Base-by-base conservation (phyloP, 495 filamentous ascomycete genomes). In the Amphirosellinia nigrospora region DNA sequence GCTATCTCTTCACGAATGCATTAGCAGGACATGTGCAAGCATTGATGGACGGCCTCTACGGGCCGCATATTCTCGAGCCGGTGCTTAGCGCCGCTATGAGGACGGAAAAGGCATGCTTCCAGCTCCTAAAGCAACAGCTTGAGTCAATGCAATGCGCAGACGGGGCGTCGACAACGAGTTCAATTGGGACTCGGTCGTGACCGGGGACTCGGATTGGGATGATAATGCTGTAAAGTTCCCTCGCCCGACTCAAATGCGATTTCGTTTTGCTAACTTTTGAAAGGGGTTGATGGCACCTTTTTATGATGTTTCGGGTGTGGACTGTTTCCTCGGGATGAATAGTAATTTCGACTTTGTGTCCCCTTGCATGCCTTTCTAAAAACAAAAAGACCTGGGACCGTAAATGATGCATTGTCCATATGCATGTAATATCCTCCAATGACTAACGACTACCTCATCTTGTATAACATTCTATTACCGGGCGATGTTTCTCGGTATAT, bases 21-120 rank as follows among this genome's bases (percentile, higher is more conserved):
- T 60, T 89, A 0, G 36, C 68, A 5, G 82, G 82, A 4, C 82
- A 87, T 58, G 73, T 88, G 0, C 75, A 86, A 5, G 84, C 74
- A 11, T 61, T 86, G 4, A 78, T 79, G 74, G 69, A 70, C 23
- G 80, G 84, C 13, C 3, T 83, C 1, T 46, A 56, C 1, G 79
- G 78, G 23, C 73, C 82, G 0, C 76, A 84, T 15, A 13, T 84
- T 0, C 55, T 75, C 4, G 56, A 65, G 6, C 32, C 75, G 10
- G 69, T 86, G 2, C 41, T 84, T 0, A 74, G 74, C 26, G 77
- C 83, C 16, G 83, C 80, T 70, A 16, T 70, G 53, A 59, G 77
- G 76, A 23, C 74, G 8, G 46, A 82, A 75, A 59, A 59, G 81
- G 38, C 69, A 30, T 62, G 73, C 28, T 73, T 62, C 67, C n/a